Base-by-base conservation (phyloP, 345 rosid genomes). In the Rubroshorea leprosula region DNA sequence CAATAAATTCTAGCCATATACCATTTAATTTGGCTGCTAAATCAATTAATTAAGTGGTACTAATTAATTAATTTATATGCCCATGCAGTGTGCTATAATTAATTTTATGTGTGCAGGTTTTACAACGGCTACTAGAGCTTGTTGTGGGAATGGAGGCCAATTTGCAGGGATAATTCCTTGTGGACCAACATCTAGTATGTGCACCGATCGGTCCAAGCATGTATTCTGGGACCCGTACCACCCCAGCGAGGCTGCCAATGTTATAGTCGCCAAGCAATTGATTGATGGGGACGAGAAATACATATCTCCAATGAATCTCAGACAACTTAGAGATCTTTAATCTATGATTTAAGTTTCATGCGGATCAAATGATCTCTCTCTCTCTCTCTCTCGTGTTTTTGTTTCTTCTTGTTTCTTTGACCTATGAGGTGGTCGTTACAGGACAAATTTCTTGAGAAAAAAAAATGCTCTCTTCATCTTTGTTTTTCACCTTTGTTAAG, bases 191-290 rank as follows among this genome's bases (percentile, higher is more conserved):
- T 89, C 93, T n/a, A 83, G 65, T 47, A 54, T 89, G 63, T 86
- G 95, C 61, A 4, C 58, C 7, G 86, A 89, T 54, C 79, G 93
- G 51, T 51, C 75, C 18, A 86, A 82, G 63, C 84, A 83, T 68
- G 93, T 89, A 15, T 89, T 92, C 51, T 89, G 95, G 96, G 93
- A 92, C 68, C 83, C 95, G 43, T 89, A 84, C 70, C 93, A 89
- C 67, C 96, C 89, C 26, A 86, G 85, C 16, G 95, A 92, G 60
- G 93, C 95, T 9, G 84, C 96, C 44, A 89, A 84, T 60, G 41
- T 86, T 31, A 58, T 86, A 11, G 54, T 84, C 26, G 96, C 90
- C 13, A 82, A 77, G 51, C 78, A 81, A 72, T 73, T 83, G 29
- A 41, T 89, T 11, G 68, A 76, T 17, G 97, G 91, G 3, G 83